These are phyloP conservation scores for Actinomortierella wolfii DNA, from an alignment of 371 early-diverging fungal species.

Conservation along the genomic window DNA sequence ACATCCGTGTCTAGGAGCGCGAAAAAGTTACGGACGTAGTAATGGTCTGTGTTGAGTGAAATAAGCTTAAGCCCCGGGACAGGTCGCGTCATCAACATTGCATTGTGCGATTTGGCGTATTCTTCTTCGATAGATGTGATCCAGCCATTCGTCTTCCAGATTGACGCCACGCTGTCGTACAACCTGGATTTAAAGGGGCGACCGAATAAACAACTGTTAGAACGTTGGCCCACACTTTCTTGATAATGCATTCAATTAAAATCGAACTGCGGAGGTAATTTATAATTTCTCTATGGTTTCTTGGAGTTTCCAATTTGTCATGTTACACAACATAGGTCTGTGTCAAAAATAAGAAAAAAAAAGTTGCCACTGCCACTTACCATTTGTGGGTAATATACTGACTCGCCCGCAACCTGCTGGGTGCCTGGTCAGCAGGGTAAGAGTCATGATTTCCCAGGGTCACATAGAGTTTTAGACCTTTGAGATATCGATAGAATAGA, in stretches of 20 bases:
- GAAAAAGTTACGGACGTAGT: conserved; percentile 57
- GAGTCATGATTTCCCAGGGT: conserved; percentile 65
- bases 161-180: conserved; percentile 52
- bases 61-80: conserved; percentile 58
- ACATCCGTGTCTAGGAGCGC: conserved; percentile 39
- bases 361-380: conserved; percentile 7
- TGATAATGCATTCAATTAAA: neutral
- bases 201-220: too few species aligned
- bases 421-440: conserved; percentile 42
- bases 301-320: too few species aligned
- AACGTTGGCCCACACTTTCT: neutral
- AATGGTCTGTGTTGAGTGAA: conserved; percentile 67
- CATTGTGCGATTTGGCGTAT: conserved; percentile 49
- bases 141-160: conserved; percentile 60
- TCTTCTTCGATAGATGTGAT: conserved; percentile 40
- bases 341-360: conserved; percentile 47
- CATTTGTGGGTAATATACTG: conserved; percentile 36
- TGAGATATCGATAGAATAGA: conserved; percentile 50
- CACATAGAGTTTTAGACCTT: conserved; percentile 57
- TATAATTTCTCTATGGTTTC: neutral
- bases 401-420: conserved; percentile 12
- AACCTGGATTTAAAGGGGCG: conserved; percentile 38
- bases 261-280: too few species aligned
- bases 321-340: too few species aligned
- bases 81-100: conserved; percentile 57